Base-by-base conservation (phyloP, 768 basidiomycete species). In the Cystobasidium ongulense region DNA sequence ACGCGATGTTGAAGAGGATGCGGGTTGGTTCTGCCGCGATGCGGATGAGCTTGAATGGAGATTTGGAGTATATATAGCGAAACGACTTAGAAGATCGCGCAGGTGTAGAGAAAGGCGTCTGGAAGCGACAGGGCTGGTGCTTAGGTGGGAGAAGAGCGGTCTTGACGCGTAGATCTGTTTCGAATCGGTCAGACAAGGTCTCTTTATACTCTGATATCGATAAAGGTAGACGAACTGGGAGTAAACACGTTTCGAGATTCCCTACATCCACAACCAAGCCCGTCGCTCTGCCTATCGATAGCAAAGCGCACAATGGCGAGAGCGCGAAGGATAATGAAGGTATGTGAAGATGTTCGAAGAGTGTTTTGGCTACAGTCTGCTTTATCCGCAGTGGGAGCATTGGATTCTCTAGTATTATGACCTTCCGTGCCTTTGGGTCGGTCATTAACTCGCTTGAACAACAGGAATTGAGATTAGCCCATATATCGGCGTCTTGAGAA, bases 201-300 rank as follows among this genome's bases (percentile, higher is more conserved):
- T 3, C 10, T 8, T 21, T 0, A 36, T 33, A 33, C 53, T 29
- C 11, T 39, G 36, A 72, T 18, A 35, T 63, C 8, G 29, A 62
- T 31, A 29, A 29, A 33, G 1, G 53, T 57, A 43, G 18, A 70
- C 15, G 5, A 27, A 35, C 95, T 0, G 96, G 93, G 25, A 97
- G 84, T 3, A 87, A 87, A 2, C 88, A 89, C 0, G 92, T 90
- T 80, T 98, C 96, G 1, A 95, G 84, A 80, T 95, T 88, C 0
- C 96, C 96, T 76, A 88, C 89, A 79, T 99, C 96, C 1, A 98
- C 82, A 0, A 98, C 95, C 17, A 99, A 86, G 5, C 95, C 96
- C 0, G 93, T 94, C 76, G 93, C 89, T 73, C 91, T 84, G 13
- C 96, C 96, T 7, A 88, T 87, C 1, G 92, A 88, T 74, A 96